Base-by-base conservation (phyloP, 768 basidiomycete genomes). In the Pisolithus tinctorius region DNA sequence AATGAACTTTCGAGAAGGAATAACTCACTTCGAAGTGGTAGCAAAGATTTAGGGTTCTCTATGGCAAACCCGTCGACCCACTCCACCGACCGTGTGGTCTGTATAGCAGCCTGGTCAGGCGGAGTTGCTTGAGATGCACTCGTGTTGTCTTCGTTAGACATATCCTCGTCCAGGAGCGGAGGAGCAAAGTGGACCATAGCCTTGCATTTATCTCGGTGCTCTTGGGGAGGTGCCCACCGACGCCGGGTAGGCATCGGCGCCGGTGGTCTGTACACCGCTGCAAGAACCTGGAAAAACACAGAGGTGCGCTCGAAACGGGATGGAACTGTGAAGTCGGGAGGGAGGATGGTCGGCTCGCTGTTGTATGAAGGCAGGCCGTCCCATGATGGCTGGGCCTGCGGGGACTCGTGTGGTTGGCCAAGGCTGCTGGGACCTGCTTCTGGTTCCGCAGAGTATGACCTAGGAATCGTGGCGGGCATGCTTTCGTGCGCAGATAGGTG, bases 1-100 rank as follows among this genome's bases (percentile, higher is more conserved):
- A 48, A 20, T 23, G 10, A 30, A 4, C 25, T 23, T 20, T 45
- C 23, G 6, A 3, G 16, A 34, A 52, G 45, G 17, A 41, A 26
- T 16, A 13, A 47, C 65, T 42, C 45, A 67, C 66, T 60, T 36
- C 52, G 54, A 17, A 69, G 49, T 29, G 62, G 52, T 26, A 66
- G 45, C 23, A 69, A 54, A n/a, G 58, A 57, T 39, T 50, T 59
- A 34, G 68, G 57, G 48, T 66, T 47, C 16, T 69, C 49, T 43
- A 68, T 23, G 62, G 43, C 23, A 58, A 54, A 8, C 62, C 66
- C 13, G 55, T 60, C 4, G 68, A 58, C 68, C 66, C 68, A 1
- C 62, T 59, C 59, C 62, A 68, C 2, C 43, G 57, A 38, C 66
- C 66, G n/a, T 68, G 66, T n/a, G 66, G 68, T 27, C 51, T 44